Conservation (phyloP, 2,329 filamentous ascomycete genomes). For the Epichloe baconii region DNA sequence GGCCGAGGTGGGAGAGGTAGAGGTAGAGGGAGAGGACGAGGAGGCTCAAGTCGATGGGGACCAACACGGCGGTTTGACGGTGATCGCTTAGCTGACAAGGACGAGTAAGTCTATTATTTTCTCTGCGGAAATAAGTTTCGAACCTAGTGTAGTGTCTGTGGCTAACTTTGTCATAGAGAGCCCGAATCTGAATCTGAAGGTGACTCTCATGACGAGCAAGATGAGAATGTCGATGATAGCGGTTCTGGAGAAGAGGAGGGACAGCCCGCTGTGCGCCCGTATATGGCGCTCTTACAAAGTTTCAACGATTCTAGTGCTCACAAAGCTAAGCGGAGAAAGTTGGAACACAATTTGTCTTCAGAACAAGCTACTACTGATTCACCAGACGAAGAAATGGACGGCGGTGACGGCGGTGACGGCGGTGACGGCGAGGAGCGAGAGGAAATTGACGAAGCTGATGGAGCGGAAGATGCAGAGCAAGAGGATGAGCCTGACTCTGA, state of each 20-base stretch:
- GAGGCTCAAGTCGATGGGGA: constrained; percentile 24
- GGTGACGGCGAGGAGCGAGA: constrained; percentile 25
- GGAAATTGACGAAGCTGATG: constrained; percentile 14
- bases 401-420: constrained; percentile 18
- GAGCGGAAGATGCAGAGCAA: constrained; percentile 10
- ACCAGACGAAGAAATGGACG: constrained; percentile 10
- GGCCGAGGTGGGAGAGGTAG: constrained; percentile 12
- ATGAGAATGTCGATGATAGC: constrained; percentile 24
- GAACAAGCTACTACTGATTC: constrained; percentile 10
- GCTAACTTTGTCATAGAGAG: constrained; percentile 5
- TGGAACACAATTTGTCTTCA: constrained; percentile 26
- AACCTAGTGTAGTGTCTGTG: background rate
- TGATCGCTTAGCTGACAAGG: constrained; percentile 22
- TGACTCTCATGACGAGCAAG: constrained; percentile 20
- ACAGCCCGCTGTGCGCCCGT: constrained; percentile 32
- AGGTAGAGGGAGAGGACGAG: constrained; percentile 15
- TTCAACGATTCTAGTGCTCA: constrained; percentile 33
- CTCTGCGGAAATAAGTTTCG: background rate
- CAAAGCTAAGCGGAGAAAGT: constrained; percentile 43
- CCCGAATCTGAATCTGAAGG: constrained; percentile 6
- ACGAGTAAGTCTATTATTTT: constrained; percentile 19
- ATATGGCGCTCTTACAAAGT: constrained; percentile 45
- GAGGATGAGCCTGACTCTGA: constrained; percentile 25
- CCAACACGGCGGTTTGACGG: constrained; percentile 24
- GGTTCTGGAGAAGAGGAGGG: constrained; percentile 32